A percentile compares a stretch with the other conserved stretches of the same genome.
Conservation (phyloP, 2,329 filamentous ascomycete species). For the Phyllosticta capitalensis region DNA sequence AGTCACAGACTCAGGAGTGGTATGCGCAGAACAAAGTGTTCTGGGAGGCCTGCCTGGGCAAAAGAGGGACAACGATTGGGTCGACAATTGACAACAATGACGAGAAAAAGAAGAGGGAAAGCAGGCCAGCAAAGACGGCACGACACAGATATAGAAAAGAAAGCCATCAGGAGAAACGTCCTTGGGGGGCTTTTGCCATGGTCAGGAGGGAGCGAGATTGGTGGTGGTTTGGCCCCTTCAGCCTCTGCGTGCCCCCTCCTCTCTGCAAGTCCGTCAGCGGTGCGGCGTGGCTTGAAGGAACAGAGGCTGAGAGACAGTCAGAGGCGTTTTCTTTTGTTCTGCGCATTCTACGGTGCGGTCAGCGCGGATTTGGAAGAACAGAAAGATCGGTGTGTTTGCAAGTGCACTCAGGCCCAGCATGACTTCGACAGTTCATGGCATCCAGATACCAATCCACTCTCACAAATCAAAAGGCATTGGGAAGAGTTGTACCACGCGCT, state of each 20-base stretch:
- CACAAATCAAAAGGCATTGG: neutral
- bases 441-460: too few relatives aligned
- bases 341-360: neutral
- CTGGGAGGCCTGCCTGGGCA: slow-evolving; percentile 5
- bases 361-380: neutral
- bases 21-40: neutral
- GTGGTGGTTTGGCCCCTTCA: neutral
- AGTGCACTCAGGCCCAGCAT: too few relatives aligned
- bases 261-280: neutral
- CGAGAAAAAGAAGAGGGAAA: neutral
- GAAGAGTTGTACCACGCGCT: neutral
- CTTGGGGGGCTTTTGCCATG: neutral
- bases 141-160: neutral
- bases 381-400: neutral
- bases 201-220: neutral
- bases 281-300: neutral
- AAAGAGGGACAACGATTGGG: neutral
- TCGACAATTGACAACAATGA: neutral
- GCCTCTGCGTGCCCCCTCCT: neutral
- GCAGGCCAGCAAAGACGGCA: neutral
- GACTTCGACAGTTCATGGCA: too few relatives aligned
- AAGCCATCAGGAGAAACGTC: neutral
- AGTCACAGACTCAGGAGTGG: slow-evolving; percentile 6
- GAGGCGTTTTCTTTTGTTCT: neutral
- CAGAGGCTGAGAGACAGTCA: neutral